Conservation (phyloP, 768 basidiomycete species). For the Leccinum variicolor region DNA sequence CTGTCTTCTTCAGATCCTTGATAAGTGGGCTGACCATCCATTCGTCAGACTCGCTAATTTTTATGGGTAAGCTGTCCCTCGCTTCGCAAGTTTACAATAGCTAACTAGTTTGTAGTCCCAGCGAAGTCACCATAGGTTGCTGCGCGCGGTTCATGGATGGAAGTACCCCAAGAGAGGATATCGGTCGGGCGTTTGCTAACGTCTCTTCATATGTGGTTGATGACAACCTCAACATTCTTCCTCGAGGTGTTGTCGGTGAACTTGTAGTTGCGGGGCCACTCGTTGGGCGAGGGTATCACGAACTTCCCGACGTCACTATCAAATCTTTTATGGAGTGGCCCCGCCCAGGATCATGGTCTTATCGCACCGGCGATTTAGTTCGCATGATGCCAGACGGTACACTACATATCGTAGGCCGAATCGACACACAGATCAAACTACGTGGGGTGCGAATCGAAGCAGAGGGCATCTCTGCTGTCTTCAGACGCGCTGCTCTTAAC, state of each 20-base stretch:
- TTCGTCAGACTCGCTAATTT: conserved; percentile 46
- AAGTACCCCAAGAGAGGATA: conserved; percentile 39
- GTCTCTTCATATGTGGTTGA: conserved; percentile 41
- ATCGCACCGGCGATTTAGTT: conserved; percentile 49
- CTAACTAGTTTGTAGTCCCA: conserved; percentile 33
- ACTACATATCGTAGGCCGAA: conserved; percentile 48
- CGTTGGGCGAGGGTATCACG: conserved; percentile 49
- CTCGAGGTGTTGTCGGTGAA: conserved; percentile 45
- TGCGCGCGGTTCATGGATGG: conserved; percentile 42
- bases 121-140: conserved; percentile 52
- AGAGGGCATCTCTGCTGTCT: conserved; percentile 46
- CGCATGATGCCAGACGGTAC: conserved; percentile 49
- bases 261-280: conserved; percentile 48
- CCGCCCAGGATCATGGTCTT: conserved; percentile 37
- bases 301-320: conserved; percentile 40
- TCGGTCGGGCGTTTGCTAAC: conserved; percentile 40
- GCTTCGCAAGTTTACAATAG: background rate
- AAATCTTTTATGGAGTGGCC: conserved; percentile 49
- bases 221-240: conserved; percentile 38
- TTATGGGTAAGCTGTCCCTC: conserved; percentile 35
- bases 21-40: conserved; percentile 47
- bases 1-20: conserved; percentile 30
- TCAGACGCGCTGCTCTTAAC: conserved; percentile 22
- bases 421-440: conserved; percentile 51
- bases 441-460: conserved; percentile 54